Evolutionary conservation across 164 flowering plant species (phyloP).

Genomic region (Stephania yunnanensis): DNA sequence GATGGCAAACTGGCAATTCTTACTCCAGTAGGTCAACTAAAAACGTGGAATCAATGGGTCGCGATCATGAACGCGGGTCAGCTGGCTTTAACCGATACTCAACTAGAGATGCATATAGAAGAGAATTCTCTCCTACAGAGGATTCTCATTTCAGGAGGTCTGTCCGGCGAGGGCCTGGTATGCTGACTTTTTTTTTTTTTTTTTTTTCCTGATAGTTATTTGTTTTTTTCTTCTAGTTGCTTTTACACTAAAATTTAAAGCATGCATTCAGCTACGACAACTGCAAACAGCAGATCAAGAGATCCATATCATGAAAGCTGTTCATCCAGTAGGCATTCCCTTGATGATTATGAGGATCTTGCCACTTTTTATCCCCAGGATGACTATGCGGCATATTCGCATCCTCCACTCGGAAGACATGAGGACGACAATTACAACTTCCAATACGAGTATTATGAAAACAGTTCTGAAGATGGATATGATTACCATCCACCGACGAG

Average conservation of each 20-base stretch:
- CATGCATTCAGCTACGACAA: conserved; percentile 11
- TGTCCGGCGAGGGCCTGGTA: conserved; percentile 18
- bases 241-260: conserved; percentile 4
- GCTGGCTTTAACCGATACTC: conserved; percentile 11
- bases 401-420: conserved; percentile 19
- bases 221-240: background rate
- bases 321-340: conserved; percentile 15
- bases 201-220: background rate
- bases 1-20: conserved; percentile 10
- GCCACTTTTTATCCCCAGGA: conserved; percentile 7
- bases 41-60: conserved; percentile 8
- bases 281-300: conserved; percentile 16
- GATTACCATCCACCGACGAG: conserved; percentile 18
- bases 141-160: conserved; percentile 14
- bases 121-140: conserved; percentile 14
- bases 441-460: conserved; percentile 18
- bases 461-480: conserved; percentile 7
- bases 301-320: conserved; percentile 19
- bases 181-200: background rate
- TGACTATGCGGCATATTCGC: background rate
- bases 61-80: conserved; percentile 11
- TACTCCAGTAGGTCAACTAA: conserved; percentile 16
- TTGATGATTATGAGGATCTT: conserved; percentile 12
- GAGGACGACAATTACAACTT: conserved; percentile 18
- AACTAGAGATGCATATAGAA: conserved; percentile 14